A percentile compares a stretch with the other conserved stretches of the same genome.
Evolutionary conservation across 108 stramenopile genomes (phyloP).

Genomic region (Cyclotella atomus): DNA sequence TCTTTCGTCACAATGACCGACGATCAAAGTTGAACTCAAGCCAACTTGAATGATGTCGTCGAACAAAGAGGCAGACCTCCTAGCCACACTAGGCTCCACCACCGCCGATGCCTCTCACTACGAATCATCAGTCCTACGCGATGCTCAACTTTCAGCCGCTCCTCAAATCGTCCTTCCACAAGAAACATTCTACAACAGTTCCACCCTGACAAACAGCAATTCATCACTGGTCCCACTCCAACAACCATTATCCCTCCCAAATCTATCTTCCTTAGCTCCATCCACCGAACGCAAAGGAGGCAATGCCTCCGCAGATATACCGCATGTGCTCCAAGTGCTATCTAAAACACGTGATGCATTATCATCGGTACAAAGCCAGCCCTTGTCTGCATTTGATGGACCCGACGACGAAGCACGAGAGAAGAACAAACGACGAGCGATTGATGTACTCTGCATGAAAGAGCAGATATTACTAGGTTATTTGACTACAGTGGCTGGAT

Average conservation of each 20-base stretch:
- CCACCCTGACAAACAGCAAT: too few species aligned
- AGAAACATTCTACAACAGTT: neutral
- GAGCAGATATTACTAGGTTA: conserved; percentile 67
- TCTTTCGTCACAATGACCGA: too few species aligned
- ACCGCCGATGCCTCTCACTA: conserved; percentile 54
- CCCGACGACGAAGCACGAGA: conserved; percentile 3
- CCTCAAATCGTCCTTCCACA: conserved; percentile 54
- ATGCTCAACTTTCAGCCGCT: conserved; percentile 54
- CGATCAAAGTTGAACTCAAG: too few species aligned
- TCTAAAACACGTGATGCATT: conserved; percentile 40
- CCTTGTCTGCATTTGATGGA: neutral
- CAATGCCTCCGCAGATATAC: conserved; percentile 44
- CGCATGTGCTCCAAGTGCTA: conserved; percentile 60
- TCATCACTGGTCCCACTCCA: conserved; percentile 13
- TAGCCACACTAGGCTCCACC: conserved; percentile 64
- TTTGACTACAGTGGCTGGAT: conserved; percentile 45
- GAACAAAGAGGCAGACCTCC: conserved; percentile 52
- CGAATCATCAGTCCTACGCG: conserved; percentile 67
- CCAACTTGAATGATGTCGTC: too few species aligned
- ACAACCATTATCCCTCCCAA: conserved; percentile 35
- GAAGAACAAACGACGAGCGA: conserved; percentile 18
- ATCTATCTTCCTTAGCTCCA: conserved; percentile 41
- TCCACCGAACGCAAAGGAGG: conserved; percentile 11
- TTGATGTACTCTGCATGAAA: conserved; percentile 50
- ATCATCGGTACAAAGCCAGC: conserved; percentile 10